Evolutionary conservation across 805 yeast species (phyloP).

Genomic region (Candida chilensis): DNA sequence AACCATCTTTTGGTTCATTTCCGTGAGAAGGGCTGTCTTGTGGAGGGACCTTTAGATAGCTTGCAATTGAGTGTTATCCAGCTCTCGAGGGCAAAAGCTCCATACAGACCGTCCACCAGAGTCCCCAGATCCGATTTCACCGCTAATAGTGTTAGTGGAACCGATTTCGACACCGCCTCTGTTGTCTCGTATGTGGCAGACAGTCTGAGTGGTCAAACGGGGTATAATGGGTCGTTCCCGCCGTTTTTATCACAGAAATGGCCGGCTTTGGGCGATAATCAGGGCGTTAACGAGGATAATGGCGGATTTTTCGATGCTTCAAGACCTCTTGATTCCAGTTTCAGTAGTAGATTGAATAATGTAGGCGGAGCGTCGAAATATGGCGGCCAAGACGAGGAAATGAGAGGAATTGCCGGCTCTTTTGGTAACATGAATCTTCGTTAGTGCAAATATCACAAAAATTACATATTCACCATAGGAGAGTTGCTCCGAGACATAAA

Average conservation of each 20-base stretch:
- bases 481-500: no score
- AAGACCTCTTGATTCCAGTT: slow-evolving; percentile 18
- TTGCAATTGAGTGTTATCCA: slow-evolving; percentile 66
- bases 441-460: no score
- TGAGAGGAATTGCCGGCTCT: no score
- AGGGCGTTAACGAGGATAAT: slow-evolving; percentile 5
- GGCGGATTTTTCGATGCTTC: not conserved
- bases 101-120: not conserved
- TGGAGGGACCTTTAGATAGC: slow-evolving; percentile 81
- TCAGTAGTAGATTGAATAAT: slow-evolving; percentile 18
- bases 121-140: slow-evolving; percentile 6
- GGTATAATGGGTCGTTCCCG: slow-evolving; percentile 6
- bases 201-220: slow-evolving; percentile 7
- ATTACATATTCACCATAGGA: no score
- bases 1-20: slow-evolving; percentile 66
- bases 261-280: slow-evolving; percentile 10
- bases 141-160: slow-evolving; percentile 8
- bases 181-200: slow-evolving; percentile 24
- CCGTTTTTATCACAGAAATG: slow-evolving; percentile 9
- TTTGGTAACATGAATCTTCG: no score
- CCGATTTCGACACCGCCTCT: slow-evolving; percentile 25
- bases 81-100: slow-evolving; percentile 17
- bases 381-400: no score
- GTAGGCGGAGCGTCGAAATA: slow-evolving; percentile 10
- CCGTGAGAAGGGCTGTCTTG: slow-evolving; percentile 79